Percentiles rank a stretch among this genome's conserved stretches.
Conservation (phyloP, 805 yeast genomes). For the Myxozyma kluyveri region DNA sequence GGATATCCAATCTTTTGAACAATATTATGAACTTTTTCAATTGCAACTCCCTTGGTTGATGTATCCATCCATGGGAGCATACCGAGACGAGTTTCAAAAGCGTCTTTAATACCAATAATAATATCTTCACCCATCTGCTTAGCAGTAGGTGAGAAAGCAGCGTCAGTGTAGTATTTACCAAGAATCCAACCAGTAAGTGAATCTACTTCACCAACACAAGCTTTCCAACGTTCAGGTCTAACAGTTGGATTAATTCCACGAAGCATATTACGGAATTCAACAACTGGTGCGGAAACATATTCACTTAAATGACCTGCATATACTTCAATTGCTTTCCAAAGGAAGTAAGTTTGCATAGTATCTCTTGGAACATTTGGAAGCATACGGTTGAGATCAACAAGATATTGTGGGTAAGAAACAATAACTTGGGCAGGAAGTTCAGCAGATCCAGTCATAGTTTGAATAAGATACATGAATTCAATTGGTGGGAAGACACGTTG, state of each 20-base stretch:
- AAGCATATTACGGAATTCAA: constrained; percentile 24
- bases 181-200: constrained; percentile 29
- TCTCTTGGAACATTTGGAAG: constrained; percentile 23
- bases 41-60: constrained; percentile 25
- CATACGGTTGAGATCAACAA: constrained; percentile 18
- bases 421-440: constrained; percentile 16
- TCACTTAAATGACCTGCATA: constrained; percentile 24
- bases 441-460: constrained; percentile 15
- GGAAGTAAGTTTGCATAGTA: constrained; percentile 28
- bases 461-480: constrained; percentile 17
- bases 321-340: constrained; percentile 29
- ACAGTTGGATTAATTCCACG: constrained; percentile 24
- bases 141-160: constrained; percentile 26
- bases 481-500: constrained; percentile 19
- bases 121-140: constrained; percentile 27
- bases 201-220: constrained; percentile 29
- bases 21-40: constrained; percentile 23
- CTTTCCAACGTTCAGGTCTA: constrained; percentile 29
- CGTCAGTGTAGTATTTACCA: constrained; percentile 26
- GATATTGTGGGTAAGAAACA: constrained; percentile 27
- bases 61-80: constrained; percentile 29
- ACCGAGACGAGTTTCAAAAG: constrained; percentile 21
- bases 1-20: constrained; percentile 31
- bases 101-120: constrained; percentile 25
- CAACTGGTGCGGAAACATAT: constrained; percentile 17